Conservation (phyloP, 306 rosid genomes). For the Cucurbita moschata region DNA sequence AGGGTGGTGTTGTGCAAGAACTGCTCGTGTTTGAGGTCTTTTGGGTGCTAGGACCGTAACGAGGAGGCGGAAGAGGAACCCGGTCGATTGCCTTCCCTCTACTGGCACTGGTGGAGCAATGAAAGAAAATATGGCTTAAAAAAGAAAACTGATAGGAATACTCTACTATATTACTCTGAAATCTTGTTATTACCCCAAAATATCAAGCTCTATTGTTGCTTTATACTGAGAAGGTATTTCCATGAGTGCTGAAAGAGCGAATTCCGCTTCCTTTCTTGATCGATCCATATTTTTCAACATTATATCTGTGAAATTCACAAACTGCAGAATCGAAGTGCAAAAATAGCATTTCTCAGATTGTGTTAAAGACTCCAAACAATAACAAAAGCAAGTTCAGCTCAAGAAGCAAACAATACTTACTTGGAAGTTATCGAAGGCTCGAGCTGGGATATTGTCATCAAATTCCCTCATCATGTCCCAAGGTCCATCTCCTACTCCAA, state of each 20-base stretch:
- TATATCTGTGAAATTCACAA: constrained; percentile 85
- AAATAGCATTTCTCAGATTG: neutral
- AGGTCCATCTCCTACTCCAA: constrained; percentile 98
- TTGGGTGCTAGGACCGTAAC: constrained; percentile 33
- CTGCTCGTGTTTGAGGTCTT: constrained; percentile 37
- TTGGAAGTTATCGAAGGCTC: constrained; percentile 93
- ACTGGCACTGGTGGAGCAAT: constrained; percentile 24
- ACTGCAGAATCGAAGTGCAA: constrained; percentile 31
- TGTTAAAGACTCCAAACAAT: neutral
- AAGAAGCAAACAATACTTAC: constrained; percentile 23
- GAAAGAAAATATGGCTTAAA: constrained; percentile 1
- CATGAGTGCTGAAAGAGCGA: constrained; percentile 80
- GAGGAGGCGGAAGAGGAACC: constrained; percentile 82
- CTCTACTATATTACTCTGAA: neutral
- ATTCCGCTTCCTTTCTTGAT: constrained; percentile 73
- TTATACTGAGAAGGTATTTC: constrained; percentile 90
- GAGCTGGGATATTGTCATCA: constrained; percentile 86
- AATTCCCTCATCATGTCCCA: constrained; percentile 96
- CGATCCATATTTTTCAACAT: constrained; percentile 67
- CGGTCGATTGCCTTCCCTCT: constrained; percentile 61
- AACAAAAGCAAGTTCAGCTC: neutral
- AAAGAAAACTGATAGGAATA: neutral
- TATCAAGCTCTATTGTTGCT: constrained; percentile 63
- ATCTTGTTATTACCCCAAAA: constrained; percentile 59
- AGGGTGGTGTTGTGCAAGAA: constrained; percentile 42